Evolutionary conservation across 352 stramenopile genomes (phyloP), one percentile per base, ranked within the genome.

Genomic region (Phytophthora vignae): DNA sequence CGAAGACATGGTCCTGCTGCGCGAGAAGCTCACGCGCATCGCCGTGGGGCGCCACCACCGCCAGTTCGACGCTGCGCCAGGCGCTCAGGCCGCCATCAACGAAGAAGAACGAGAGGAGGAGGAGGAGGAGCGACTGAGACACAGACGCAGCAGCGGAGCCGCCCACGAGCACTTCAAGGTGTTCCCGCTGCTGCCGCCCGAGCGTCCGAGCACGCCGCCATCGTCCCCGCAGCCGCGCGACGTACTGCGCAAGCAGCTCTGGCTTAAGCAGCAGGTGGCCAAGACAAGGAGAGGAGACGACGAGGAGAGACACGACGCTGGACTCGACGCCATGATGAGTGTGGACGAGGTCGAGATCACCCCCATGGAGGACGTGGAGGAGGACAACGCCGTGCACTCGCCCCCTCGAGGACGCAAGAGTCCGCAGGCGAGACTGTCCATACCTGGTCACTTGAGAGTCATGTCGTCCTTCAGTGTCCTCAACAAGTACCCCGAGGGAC

Each of bases 201-300:
- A 92, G 14, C 78, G 82, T 0, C 81, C 88, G 9, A 89, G 72
- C 55, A 95, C 88, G 57, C 88, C 88, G 31, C 88, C 88, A 44
- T 93, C 86, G 36, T 95, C 88, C 15, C 88, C 88, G 10, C 88
- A 95, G 73, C 88, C 88, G 3, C 74, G 86, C 2, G 87, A 94
- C 58, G 69, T 94, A 44, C 64, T 95, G 38, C 79, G 86, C n/a
- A 88, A 85, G 64, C 87, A 95, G 62, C 57, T 93, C 19, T 75
- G 81, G 40, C 46, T 86, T 14, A 92, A 90, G 72, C 87, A 87
- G 52, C 71, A 79, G 25, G 29, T 54, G 36, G 61, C 48, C 33
- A 38, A 55, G 11, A 59, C 36, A 4, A 56, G 55, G 19, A 60
- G 46, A 38, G 21, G 17, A n/a, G 22, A 33, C 3, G 48, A 74